Percentiles rank a stretch among this genome's conserved stretches.
These are phyloP conservation scores for Hexamita inflata DNA, from an alignment of 208 protist genomes.

Conservation along the genomic window DNA sequence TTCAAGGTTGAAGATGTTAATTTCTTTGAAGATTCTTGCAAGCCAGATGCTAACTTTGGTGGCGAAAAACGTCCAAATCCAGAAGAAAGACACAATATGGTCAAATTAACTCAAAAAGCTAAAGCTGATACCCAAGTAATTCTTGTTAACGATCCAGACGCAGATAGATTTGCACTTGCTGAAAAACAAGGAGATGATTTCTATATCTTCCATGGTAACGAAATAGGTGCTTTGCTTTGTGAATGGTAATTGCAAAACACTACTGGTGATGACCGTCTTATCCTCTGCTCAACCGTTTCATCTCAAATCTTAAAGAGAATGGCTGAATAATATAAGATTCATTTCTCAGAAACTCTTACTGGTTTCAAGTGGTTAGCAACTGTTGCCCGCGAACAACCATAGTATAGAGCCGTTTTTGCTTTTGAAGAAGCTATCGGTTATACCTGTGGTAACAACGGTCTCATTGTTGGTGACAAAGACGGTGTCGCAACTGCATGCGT, in stretches of 20 bases:
- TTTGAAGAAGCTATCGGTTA: slow-evolving; percentile 84
- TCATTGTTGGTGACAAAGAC: slow-evolving; percentile 83
- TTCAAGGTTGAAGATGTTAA: slow-evolving; percentile 43
- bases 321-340: slow-evolving; percentile 65
- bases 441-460: slow-evolving; percentile 49
- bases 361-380: slow-evolving; percentile 94
- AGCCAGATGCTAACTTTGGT: slow-evolving; percentile 84
- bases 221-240: slow-evolving; percentile 79
- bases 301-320: slow-evolving; percentile 68
- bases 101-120: slow-evolving; percentile 59
- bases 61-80: slow-evolving; percentile 90
- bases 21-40: slow-evolving; percentile 60
- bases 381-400: slow-evolving; percentile 36
- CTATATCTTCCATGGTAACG: slow-evolving; percentile 65
- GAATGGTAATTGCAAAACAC: slow-evolving; percentile 62
- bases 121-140: slow-evolving; percentile 65
- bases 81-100: slow-evolving; percentile 60
- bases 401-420: slow-evolving; percentile 66
- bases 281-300: slow-evolving; percentile 59
- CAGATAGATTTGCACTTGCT: slow-evolving; percentile 81
- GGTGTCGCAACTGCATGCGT: slow-evolving; percentile 69
- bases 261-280: slow-evolving; percentile 30
- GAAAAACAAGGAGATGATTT: slow-evolving; percentile 53
- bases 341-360: slow-evolving; percentile 76
- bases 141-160: slow-evolving; percentile 92